These are phyloP conservation scores for Acer yangbiense DNA, from an alignment of 345 rosid genomes.

Conservation along the genomic window DNA sequence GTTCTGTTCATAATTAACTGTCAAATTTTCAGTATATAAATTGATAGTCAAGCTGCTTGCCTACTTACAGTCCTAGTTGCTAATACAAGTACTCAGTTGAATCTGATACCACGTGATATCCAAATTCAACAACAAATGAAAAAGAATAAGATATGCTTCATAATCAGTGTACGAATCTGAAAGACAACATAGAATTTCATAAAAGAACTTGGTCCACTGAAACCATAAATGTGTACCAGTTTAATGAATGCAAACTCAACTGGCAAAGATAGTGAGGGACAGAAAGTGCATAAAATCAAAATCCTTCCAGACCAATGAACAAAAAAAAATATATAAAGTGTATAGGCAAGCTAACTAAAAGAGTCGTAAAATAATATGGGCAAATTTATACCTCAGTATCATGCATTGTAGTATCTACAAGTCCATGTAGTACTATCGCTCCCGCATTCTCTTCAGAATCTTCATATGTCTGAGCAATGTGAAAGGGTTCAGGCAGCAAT, in stretches of 20 bases:
- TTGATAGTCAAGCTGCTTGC: neutral
- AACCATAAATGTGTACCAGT: neutral
- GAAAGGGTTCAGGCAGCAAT: constrained; percentile 19
- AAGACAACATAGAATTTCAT: constrained; percentile 1
- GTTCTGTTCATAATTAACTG: neutral
- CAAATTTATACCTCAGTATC: constrained; percentile 43
- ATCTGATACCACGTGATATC: neutral
- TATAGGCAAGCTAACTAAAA: neutral
- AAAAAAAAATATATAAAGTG: neutral
- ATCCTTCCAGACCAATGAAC: neutral
- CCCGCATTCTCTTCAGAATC: constrained; percentile 22
- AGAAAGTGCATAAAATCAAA: neutral
- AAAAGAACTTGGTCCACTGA: neutral
- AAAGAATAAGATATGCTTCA: neutral
- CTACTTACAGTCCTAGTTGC: neutral
- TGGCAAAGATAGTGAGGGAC: neutral
- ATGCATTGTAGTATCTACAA: constrained; percentile 21
- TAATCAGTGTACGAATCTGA: neutral
- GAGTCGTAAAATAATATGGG: neutral
- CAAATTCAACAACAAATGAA: neutral
- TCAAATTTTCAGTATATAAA: neutral
- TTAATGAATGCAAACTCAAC: neutral
- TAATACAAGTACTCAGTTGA: neutral
- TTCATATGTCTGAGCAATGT: constrained; percentile 26
- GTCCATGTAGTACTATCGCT: constrained; percentile 8